phyloP scores from a whole-genome alignment of 805 yeast species.

The Saccharomycopsis sp. region DNA sequence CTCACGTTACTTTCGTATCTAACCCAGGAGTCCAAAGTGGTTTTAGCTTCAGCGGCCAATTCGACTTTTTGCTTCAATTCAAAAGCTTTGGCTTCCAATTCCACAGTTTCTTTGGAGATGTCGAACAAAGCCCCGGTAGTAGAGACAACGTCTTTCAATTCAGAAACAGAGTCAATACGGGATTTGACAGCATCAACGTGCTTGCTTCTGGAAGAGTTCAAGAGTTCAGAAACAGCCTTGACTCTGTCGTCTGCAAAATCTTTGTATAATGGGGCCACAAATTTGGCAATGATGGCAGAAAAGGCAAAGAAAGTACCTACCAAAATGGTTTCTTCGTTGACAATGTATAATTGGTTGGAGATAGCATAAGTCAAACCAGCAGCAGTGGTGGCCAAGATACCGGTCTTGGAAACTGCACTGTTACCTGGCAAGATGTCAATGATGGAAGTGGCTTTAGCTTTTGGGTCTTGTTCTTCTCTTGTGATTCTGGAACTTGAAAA shows the following conservation, averaged over 20 bases:
- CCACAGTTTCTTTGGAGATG: conserved; percentile 92
- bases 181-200: conserved; percentile 90
- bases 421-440: conserved; percentile 91
- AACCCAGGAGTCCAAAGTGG: conserved; percentile 97
- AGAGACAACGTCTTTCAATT: conserved; percentile 83
- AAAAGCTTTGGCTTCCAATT: conserved; percentile 88
- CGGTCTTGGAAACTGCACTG: conserved; percentile 82
- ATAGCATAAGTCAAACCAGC: conserved; percentile 93
- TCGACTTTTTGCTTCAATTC: conserved; percentile 88
- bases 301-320: conserved; percentile 74
- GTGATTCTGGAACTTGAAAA: conserved; percentile 12
- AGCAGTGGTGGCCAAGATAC: conserved; percentile 86
- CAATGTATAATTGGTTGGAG: conserved; percentile 83
- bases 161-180: conserved; percentile 81
- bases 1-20: conserved; percentile 96
- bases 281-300: conserved; percentile 67
- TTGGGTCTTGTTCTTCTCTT: conserved; percentile 48
- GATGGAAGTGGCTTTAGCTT: conserved; percentile 81
- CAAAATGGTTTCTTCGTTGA: conserved; percentile 89
- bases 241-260: conserved; percentile 88
- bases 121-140: conserved; percentile 89
- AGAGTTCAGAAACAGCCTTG: conserved; percentile 67
- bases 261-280: conserved; percentile 88
- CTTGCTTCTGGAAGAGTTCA: conserved; percentile 80
- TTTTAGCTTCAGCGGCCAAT: conserved; percentile 82